Conservation (phyloP, 164 flowering plant genomes). For the Pachysandra terminalis region DNA sequence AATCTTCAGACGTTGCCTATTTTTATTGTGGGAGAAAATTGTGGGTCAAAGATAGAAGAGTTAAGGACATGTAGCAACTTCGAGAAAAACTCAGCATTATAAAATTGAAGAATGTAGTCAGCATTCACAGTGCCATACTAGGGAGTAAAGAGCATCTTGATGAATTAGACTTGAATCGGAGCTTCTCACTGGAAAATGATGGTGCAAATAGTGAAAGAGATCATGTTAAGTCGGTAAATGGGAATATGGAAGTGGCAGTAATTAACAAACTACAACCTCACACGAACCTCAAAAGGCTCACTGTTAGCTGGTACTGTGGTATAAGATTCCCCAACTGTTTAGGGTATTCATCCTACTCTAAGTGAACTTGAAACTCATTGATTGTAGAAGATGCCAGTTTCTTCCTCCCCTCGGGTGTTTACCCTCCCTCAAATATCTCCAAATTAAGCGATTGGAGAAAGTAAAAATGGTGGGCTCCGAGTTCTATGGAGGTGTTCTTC, state of each 20-base stretch:
- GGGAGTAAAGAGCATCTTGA: constrained; percentile 15
- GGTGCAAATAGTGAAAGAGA: not conserved
- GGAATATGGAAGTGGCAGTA: constrained; percentile 6
- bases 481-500: not conserved
- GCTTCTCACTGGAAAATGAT: not conserved
- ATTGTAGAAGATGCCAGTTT: constrained; percentile 11
- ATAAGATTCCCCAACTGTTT: constrained; percentile 29
- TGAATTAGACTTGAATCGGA: constrained; percentile 19
- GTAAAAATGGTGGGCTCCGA: not conserved
- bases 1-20: constrained; percentile 15
- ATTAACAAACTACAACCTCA: constrained; percentile 28
- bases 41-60: constrained; percentile 20
- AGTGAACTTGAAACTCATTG: not conserved
- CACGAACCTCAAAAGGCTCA: constrained; percentile 6
- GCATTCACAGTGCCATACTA: constrained; percentile 14
- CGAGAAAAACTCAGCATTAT: constrained; percentile 15
- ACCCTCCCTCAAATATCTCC: constrained; percentile 14
- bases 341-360: constrained; percentile 14
- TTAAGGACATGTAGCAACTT: constrained; percentile 16
- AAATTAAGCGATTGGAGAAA: no score
- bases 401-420: constrained; percentile 33
- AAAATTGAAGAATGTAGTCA: constrained; percentile 15
- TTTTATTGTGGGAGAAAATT: constrained; percentile 7
- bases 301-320: constrained; percentile 20
- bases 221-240: not conserved